Conservation (phyloP, 2,329 filamentous ascomycete genomes). For the Microdochium bolleyi region DNA sequence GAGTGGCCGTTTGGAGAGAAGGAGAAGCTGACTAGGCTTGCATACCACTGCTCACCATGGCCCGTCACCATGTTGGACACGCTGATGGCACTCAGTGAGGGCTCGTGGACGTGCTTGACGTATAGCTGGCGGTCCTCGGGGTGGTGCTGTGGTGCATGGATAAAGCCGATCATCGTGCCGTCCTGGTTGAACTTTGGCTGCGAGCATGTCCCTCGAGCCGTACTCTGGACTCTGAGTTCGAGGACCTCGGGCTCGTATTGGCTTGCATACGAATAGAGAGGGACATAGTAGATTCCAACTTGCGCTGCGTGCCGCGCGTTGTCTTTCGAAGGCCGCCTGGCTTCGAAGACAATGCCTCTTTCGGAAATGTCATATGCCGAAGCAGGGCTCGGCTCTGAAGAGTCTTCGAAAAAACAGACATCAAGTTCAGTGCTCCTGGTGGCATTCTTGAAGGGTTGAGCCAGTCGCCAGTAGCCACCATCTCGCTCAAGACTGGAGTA, state of each 20-base stretch:
- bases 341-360: slow-evolving; percentile 25
- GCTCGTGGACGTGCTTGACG: slow-evolving; percentile 15
- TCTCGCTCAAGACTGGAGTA: slow-evolving; percentile 23
- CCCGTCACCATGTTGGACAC: slow-evolving; percentile 18
- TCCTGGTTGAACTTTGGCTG: slow-evolving; percentile 28
- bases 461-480: slow-evolving; percentile 20
- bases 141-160: slow-evolving; percentile 15
- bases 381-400: background rate
- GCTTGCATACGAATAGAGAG: slow-evolving; percentile 21
- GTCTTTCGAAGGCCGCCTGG: slow-evolving; percentile 10
- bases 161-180: slow-evolving; percentile 24
- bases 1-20: slow-evolving; percentile 23
- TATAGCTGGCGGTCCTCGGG: slow-evolving; percentile 19
- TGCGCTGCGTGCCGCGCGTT: slow-evolving; percentile 3
- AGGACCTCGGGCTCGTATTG: slow-evolving; percentile 15
- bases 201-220: slow-evolving; percentile 2
- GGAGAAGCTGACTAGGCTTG: slow-evolving; percentile 22
- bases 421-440: slow-evolving; percentile 19
- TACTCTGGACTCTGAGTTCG: slow-evolving; percentile 6
- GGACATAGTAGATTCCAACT: slow-evolving; percentile 22
- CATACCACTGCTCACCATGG: slow-evolving; percentile 11
- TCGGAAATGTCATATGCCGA: slow-evolving; percentile 22
- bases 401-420: slow-evolving; percentile 15
- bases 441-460: slow-evolving; percentile 21
- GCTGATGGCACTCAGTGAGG: slow-evolving; percentile 16